Evolutionary conservation across 768 basidiomycete genomes (phyloP), one percentile per base, ranked within the genome.

Genomic region (Hysterangium stoloniferum): DNA sequence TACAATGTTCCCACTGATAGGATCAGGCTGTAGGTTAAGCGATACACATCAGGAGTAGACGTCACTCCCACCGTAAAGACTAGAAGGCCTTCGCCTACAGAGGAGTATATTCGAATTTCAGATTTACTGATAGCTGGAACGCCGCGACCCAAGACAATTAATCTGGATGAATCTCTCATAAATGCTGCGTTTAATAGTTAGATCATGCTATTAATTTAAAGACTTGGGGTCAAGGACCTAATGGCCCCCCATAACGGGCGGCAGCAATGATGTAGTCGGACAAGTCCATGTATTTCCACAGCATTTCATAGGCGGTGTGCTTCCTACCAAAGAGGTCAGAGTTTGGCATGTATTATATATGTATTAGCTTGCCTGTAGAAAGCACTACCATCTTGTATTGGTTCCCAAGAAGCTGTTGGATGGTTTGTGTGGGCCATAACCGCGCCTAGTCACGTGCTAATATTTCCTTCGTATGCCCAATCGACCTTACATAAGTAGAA

Each of bases 81-180:
- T 35, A 86, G 63, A 33, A 84, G 66, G 27, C 74, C 79, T 46
- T 84, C 79, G 40, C 93, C 95, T 0, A 93, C 84, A 0, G 88
- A 78, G 15, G 94, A 91, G 66, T 83, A 93, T 34, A 97, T 69
- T 55, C 88, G 83, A 32, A 99, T 83, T 68, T 93, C 90, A 25
- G 87, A 76, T 64, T 84, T 90, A 8, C 81, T 72, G 51, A 82
- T 66, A 4, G 75, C 67, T 36, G 79, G 68, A 1, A 76, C 72
- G 4, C 74, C 66, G 4, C 76, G 77, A 22, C 82, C 78, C 9
- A 95, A 62, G 1, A 85, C 77, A 52, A 96, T 71, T 8, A 95
- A 65, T 64, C 89, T 95, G 5, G 81, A 75, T 41, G 75, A 76
- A 62, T 97, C 91, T 6, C 92, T 76, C 79, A 94, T 89, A 31